Percentiles rank a stretch among this genome's conserved stretches.
These are phyloP conservation scores for Diplodia intermedia DNA, from an alignment of 2,329 filamentous ascomycete species.

Conservation along the genomic window DNA sequence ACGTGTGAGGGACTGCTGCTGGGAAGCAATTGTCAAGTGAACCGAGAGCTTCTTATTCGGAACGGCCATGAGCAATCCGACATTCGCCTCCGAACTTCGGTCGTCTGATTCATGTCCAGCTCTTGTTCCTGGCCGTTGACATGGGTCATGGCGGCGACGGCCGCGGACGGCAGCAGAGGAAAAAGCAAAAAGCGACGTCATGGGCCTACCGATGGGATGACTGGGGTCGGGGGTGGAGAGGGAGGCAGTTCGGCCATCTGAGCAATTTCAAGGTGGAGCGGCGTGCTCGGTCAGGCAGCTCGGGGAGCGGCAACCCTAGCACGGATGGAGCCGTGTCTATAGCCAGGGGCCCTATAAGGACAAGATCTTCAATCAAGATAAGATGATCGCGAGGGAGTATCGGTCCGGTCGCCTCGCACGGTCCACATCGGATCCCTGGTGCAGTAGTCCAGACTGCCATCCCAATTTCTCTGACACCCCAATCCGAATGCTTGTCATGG, in stretches of 20 bases:
- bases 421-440: not conserved
- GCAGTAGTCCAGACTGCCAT: not conserved
- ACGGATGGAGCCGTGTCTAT: not conserved
- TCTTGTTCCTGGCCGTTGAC: too few species aligned
- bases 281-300: slow-evolving; percentile 7
- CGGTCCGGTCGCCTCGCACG: slow-evolving; percentile 4
- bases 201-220: not conserved
- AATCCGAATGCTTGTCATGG: slow-evolving; percentile 17
- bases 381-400: slow-evolving; percentile 10
- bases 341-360: not conserved
- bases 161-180: not conserved
- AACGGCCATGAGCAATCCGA: not conserved
- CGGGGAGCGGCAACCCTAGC: not conserved
- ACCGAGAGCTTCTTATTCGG: slow-evolving; percentile 7
- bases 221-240: not conserved
- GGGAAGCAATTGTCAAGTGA: too few species aligned
- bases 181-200: not conserved
- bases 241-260: not conserved
- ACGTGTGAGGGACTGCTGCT: not conserved
- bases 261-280: slow-evolving; percentile 22
- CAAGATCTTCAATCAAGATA: slow-evolving; percentile 18
- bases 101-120: not conserved
- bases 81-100: not conserved
- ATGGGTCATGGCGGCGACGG: too few species aligned
- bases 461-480: not conserved